These are phyloP conservation scores for Yamadazyma paraphyllophila DNA, from an alignment of 805 yeast genomes.

Conservation along the genomic window DNA sequence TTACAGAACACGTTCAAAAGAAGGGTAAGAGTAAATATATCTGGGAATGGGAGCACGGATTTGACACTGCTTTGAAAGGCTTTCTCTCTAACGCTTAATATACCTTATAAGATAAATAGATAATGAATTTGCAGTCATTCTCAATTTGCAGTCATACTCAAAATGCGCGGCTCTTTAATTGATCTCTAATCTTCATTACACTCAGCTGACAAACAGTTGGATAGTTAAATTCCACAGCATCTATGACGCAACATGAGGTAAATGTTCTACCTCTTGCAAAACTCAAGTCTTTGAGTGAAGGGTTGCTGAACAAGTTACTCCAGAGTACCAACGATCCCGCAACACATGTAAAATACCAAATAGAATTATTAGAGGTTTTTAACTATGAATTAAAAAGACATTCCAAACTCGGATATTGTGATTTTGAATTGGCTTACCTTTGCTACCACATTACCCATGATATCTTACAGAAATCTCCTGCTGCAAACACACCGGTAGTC, in stretches of 20 bases:
- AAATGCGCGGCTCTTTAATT: background rate
- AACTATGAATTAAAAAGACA: conserved; percentile 30
- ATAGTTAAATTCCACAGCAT: background rate
- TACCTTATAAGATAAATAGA: background rate
- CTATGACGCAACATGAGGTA: conserved; percentile 7
- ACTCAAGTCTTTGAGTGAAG: background rate
- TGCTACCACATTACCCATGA: conserved; percentile 17
- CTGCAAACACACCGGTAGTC: conserved; percentile 11
- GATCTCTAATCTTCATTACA: background rate
- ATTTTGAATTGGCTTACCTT: conserved; percentile 35
- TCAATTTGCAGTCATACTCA: background rate
- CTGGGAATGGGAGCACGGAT: conserved; percentile 95
- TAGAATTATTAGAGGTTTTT: conserved; percentile 34
- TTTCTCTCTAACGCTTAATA: conserved; percentile 21
- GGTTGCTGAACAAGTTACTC: conserved; percentile 11
- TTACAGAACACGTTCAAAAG: conserved; percentile 53
- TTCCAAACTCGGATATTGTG: conserved; percentile 32
- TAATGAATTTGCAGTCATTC: background rate
- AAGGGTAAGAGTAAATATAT: conserved; percentile 56
- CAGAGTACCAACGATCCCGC: conserved; percentile 13
- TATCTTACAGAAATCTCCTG: conserved; percentile 9
- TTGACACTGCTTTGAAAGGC: conserved; percentile 55
- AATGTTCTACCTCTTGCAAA: conserved; percentile 2
- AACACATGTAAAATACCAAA: conserved; percentile 25
- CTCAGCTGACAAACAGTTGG: background rate